Evolutionary conservation across 202 grass and related monocot genomes (phyloP), one percentile per base, ranked within the genome.

Genomic region (Brachypodium distachyon): DNA sequence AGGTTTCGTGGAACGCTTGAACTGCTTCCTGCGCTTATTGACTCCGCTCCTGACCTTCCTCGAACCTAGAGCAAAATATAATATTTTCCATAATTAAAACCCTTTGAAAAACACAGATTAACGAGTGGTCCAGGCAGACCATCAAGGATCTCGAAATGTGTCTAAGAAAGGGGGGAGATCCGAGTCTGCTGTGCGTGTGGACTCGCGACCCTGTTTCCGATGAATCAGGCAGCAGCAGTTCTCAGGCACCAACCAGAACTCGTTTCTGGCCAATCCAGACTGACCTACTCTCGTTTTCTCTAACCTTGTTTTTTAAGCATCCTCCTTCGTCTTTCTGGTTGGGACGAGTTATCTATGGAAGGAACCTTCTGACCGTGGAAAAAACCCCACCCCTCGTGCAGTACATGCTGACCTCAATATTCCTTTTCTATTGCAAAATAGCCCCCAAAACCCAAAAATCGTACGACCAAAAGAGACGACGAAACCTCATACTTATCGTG

Each of bases 341-440:
- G 46, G 36, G 4, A 18, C 42, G 36, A 51, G 31, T 72, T 61
- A 62, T 51, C 16, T 50, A 71, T 21, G 32, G 55, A 1, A 63
- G 42, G 57, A 81, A 72, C 57, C 68, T 81, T 82, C 69, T 73
- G 18, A 6, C 68, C 69, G 68, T 64, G 46, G 68, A 73, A 52
- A n/a, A 76, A 71, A 31, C 22, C 3, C 12, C 22, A 1, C 11
- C 36, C 68, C 42, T 50, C 41, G 53, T 72, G 78, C 67, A 9
- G 53, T 70, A 70, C 63, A 47, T 57, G 76, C 12, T 47, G 72
- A 34, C 61, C 34, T 67, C 32, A 53, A n/a, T 41, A 13, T 40
- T 50, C 19, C 31, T 40, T 26, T 13, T 36, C 42, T 49, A 48
- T 18, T 11, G 58, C 43, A 34, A 26, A 37, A 44, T 1, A 29